A percentile compares a stretch with the other conserved stretches of the same genome.
Conservation (phyloP, 495 filamentous ascomycete species). For the Cudoniella acicularis region DNA sequence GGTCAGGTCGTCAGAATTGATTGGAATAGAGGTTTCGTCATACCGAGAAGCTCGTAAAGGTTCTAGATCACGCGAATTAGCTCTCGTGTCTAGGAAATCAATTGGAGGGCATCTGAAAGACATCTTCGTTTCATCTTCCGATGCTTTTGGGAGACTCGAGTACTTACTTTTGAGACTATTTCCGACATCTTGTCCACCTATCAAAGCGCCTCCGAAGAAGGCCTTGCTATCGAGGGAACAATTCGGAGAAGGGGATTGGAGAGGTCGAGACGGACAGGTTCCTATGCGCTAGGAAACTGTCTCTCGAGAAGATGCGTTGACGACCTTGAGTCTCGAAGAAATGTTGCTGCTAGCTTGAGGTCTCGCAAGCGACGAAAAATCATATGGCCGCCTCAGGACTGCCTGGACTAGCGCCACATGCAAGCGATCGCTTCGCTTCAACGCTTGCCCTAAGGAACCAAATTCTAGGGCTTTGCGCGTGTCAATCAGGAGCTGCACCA, state of each 20-base stretch:
- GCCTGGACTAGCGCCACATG: not conserved
- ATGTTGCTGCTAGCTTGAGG: not conserved
- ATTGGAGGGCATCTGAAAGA: not conserved
- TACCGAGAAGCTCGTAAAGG: conserved; percentile 87
- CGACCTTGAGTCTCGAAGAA: not conserved
- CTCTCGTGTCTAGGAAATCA: conserved; percentile 6
- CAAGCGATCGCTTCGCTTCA: not conserved
- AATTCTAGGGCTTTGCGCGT: not conserved
- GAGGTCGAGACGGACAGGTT: conserved; percentile 29
- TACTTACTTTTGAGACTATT: conserved; percentile 58
- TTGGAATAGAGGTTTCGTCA: conserved; percentile 34
- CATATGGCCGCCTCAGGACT: not conserved
- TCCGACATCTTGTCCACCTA: conserved; percentile 54
- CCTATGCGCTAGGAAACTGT: conserved; percentile 30
- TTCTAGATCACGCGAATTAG: conserved; percentile 55
- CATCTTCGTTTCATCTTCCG: not conserved
- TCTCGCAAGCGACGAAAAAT: not conserved
- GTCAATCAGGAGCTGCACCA: too few species aligned
- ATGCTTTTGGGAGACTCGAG: conserved; percentile 1
- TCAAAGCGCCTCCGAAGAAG: conserved; percentile 45
- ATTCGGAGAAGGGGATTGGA: conserved; percentile 18
- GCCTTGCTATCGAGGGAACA: conserved; percentile 32
- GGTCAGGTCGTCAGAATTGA: conserved; percentile 20
- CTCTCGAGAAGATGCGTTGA: conserved; percentile 24
- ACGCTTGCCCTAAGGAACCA: not conserved